Evolutionary conservation across 2,329 filamentous ascomycete species (phyloP).

Genomic region (Clarireedia homoeocarpa): DNA sequence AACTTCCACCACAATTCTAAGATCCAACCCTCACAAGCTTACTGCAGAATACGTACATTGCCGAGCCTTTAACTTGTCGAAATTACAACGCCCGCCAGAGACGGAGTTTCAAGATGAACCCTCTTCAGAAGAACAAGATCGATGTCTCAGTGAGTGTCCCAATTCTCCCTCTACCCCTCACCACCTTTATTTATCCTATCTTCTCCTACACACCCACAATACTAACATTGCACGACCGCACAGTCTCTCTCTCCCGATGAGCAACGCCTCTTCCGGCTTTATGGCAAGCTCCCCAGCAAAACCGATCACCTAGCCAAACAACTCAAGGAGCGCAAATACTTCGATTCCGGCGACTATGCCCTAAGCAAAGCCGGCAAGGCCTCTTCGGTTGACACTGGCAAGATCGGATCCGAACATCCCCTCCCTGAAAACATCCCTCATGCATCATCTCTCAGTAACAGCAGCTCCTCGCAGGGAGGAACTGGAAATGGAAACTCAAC

Average conservation of each 20-base stretch:
- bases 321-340: constrained; percentile 98
- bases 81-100: neutral
- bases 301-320: constrained; percentile 97
- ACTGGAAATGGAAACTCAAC: constrained; percentile 36
- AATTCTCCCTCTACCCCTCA: neutral
- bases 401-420: constrained; percentile 90
- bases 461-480: constrained; percentile 33
- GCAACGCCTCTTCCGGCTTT: constrained; percentile 91
- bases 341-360: constrained; percentile 93
- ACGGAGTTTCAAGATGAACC: constrained; percentile 62
- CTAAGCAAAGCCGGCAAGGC: constrained; percentile 97
- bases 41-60: too few species aligned
- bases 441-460: constrained; percentile 55
- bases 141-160: constrained; percentile 74
- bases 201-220: constrained; percentile 9
- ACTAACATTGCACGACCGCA: constrained; percentile 1
- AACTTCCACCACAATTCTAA: neutral
- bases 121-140: constrained; percentile 96
- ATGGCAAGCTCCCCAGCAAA: constrained; percentile 94
- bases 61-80: neutral
- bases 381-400: constrained; percentile 85
- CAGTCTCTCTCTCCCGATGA: constrained; percentile 91
- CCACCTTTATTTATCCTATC: neutral
- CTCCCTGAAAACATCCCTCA: constrained; percentile 93
- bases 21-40: neutral